These are phyloP conservation scores for Rhizomucor miehei DNA, from an alignment of 371 early-diverging fungal species.

Conservation along the genomic window DNA sequence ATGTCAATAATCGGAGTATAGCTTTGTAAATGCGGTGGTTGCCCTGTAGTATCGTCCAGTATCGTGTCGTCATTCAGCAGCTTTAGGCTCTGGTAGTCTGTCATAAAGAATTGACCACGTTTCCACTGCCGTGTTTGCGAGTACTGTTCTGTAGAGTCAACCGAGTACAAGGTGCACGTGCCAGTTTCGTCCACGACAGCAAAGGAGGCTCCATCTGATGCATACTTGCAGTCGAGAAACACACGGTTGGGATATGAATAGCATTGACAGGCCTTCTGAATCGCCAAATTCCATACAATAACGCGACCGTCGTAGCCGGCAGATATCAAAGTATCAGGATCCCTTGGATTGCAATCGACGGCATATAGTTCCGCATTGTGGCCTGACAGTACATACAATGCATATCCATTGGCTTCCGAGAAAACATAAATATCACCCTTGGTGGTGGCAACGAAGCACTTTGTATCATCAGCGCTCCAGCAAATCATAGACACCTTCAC, in stretches of 20 bases:
- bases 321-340: conserved; percentile 66
- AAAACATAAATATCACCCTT: conserved; percentile 63
- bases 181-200: conserved; percentile 71
- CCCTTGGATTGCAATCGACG: conserved; percentile 73
- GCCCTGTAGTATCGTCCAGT: conserved; percentile 57
- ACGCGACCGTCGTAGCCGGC: conserved; percentile 87
- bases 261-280: conserved; percentile 24
- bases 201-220: conserved; percentile 59
- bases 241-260: conserved; percentile 31
- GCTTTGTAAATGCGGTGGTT: conserved; percentile 66
- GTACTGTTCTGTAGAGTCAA: conserved; percentile 55
- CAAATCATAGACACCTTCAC: conserved; percentile 52
- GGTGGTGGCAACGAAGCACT: conserved; percentile 60
- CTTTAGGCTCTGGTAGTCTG: conserved; percentile 66
- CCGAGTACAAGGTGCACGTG: conserved; percentile 65
- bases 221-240: conserved; percentile 53
- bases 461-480: conserved; percentile 63
- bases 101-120: conserved; percentile 71
- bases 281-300: conserved; percentile 71
- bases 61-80: conserved; percentile 66
- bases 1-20: conserved; percentile 64
- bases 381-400: conserved; percentile 49
- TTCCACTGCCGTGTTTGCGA: conserved; percentile 59
- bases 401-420: conserved; percentile 58
- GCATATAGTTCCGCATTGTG: conserved; percentile 73